Conservation (phyloP, 2,329 filamentous ascomycete genomes). For the Pseudogymnoascus verrucosus region DNA sequence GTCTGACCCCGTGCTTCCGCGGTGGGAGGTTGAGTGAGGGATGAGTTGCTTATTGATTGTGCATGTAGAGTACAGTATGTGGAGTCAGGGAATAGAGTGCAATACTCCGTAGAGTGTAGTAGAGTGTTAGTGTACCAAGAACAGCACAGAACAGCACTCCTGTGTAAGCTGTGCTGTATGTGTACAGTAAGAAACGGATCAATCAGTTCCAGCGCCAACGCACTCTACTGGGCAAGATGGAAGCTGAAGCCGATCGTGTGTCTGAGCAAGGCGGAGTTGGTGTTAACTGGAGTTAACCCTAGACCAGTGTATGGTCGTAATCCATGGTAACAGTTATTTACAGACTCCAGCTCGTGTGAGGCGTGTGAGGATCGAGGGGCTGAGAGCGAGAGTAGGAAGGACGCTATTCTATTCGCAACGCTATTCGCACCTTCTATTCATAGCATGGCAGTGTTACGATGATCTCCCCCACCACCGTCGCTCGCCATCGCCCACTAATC, state of each 20-base stretch:
- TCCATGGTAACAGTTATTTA: neutral
- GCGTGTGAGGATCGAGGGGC: neutral
- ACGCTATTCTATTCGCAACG: no score
- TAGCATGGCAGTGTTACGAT: neutral
- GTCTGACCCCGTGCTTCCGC: neutral
- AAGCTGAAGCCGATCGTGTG: neutral
- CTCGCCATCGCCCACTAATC: neutral
- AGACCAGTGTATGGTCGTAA: no score
- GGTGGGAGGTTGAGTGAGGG: neutral
- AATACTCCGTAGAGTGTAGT: no score
- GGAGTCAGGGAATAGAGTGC: neutral
- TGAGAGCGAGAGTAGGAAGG: neutral
- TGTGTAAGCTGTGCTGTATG: neutral
- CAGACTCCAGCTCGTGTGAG: neutral
- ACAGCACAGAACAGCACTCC: neutral
- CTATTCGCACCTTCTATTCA: neutral
- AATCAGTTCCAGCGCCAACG: neutral
- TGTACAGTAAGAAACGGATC: neutral
- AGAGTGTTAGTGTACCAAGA: neutral
- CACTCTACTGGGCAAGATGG: neutral
- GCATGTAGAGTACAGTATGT: neutral
- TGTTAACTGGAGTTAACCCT: no score
- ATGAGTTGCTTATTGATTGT: neutral
- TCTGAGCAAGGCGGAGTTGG: neutral
- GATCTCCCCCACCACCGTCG: neutral